Percentiles rank a stretch among this genome's conserved stretches.
Conservation (phyloP, 805 yeast species). For the Candida taoyuanica region DNA sequence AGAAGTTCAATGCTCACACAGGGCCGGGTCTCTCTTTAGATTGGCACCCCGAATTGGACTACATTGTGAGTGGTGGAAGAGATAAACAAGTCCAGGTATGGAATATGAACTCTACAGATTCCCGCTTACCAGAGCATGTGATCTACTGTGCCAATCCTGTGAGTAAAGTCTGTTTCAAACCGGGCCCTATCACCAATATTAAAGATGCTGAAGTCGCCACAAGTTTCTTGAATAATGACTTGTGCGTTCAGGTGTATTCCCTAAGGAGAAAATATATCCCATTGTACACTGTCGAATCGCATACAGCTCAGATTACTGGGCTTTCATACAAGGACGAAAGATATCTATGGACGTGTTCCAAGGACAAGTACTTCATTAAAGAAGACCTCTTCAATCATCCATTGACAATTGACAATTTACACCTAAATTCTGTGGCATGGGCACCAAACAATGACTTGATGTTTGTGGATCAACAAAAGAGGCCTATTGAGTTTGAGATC, state of each 20-base stretch:
- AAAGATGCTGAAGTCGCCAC: conserved; percentile 66
- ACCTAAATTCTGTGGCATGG: conserved; percentile 56
- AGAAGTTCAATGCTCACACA: conserved; percentile 79
- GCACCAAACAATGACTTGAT: conserved; percentile 44
- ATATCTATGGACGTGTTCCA: conserved; percentile 44
- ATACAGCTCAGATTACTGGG: conserved; percentile 50
- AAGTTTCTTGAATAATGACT: conserved; percentile 67
- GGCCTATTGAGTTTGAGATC: conserved; percentile 3
- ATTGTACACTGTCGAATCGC: conserved; percentile 44
- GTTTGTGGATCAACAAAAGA: conserved; percentile 43
- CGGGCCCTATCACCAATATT: conserved; percentile 35
- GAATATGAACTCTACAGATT: conserved; percentile 45
- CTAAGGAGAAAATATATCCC: conserved; percentile 72
- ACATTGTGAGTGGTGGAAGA: conserved; percentile 87
- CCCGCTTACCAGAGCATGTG: conserved; percentile 58
- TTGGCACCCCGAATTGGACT: conserved; percentile 83
- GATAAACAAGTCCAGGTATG: conserved; percentile 80
- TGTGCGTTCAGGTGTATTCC: conserved; percentile 62
- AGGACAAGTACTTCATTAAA: conserved; percentile 44
- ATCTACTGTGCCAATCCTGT: conserved; percentile 76
- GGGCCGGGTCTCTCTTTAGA: conserved; percentile 87
- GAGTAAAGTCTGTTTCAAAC: conserved; percentile 68
- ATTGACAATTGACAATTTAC: conserved; percentile 45
- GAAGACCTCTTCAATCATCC: conserved; percentile 43
- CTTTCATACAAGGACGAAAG: conserved; percentile 47